Conservation (phyloP, 129 eudicot species). For the Mikania micrantha region DNA sequence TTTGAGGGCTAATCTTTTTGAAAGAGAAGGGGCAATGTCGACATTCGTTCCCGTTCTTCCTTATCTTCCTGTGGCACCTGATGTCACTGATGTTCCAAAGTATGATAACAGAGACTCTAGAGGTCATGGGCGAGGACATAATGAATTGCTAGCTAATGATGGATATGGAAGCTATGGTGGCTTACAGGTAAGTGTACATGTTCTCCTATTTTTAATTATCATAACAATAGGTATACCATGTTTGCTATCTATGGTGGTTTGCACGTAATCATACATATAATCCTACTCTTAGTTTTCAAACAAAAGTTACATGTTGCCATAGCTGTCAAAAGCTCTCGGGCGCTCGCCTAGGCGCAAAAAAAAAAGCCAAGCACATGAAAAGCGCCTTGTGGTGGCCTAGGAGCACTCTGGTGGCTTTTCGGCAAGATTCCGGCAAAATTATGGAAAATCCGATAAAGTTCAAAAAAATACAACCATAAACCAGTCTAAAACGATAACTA, state of each 20-base stretch:
- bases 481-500: too few relatives aligned
- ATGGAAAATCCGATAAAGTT: too few relatives aligned
- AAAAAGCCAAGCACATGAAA: too few relatives aligned
- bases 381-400: too few relatives aligned
- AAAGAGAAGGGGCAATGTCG: slow-evolving; percentile 78
- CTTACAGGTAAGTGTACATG: slow-evolving; percentile 41
- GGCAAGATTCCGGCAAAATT: too few relatives aligned
- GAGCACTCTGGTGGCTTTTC: too few relatives aligned
- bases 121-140: slow-evolving; percentile 76
- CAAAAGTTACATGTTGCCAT: slow-evolving; percentile 2
- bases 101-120: slow-evolving; percentile 71
- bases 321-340: too few relatives aligned
- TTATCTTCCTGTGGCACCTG: slow-evolving; percentile 66
- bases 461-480: too few relatives aligned
- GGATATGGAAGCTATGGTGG: slow-evolving; percentile 63
- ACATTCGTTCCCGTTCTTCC: slow-evolving; percentile 90
- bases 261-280: slow-evolving; percentile 36
- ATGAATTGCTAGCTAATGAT: slow-evolving; percentile 58
- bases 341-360: too few relatives aligned
- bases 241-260: slow-evolving; percentile 29
- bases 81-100: slow-evolving; percentile 45
- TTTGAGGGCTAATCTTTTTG: slow-evolving; percentile 86
- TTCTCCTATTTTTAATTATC: not conserved
- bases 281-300: not conserved
- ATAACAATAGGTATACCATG: not conserved